Base-by-base conservation (phyloP, 306 rosid genomes). In the Urtica urens region DNA sequence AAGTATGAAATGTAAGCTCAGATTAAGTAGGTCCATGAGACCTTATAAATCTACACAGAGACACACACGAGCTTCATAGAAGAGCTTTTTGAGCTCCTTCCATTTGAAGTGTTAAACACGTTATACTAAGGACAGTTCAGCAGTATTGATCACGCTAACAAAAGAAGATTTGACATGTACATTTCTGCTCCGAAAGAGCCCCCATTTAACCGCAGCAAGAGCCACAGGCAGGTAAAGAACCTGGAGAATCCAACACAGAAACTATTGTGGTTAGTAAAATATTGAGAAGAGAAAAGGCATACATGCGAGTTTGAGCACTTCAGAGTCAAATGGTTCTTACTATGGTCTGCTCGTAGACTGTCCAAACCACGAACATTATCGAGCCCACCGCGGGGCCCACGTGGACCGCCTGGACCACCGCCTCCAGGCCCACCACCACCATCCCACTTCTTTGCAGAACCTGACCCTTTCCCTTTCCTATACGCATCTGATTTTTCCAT, bases 401-500 rank as follows among this genome's bases (percentile, higher is more conserved):
- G 74, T 15, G 93, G 94, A 53, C 97, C 81, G 33, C 54, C 53
- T 15, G 49, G 49, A 21, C 69, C 69, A 0, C 97, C 87, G 16
- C 92, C 94, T 29, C 68, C 79, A 12, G 94, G 85, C 11, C 96
- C 94, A 0, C 86, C 78, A 49, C 94, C 94, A 0, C 94, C 87
- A 58, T 82, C 87, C 87, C 87, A 75, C 67, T 90, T 85, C 84
- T 90, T 90, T 38, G 77, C 63, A 37, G 81, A 51, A 46, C 71
- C 83, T 1, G 85, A 64, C 33, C 95, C 81, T 62, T 85, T 90
- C 33, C 95, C 81, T 62, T 85, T 90, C 68, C 79, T 71, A 68
- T 90, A 90, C 34, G 85, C 76, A 46, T 90, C 99, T 2, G 99
- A 79, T 63, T 85, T 84, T 67, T 90, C 95, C 92, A 81, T 75